Percentiles rank a stretch among this genome's conserved stretches.
Conservation (phyloP, 768 basidiomycete genomes). For the Dioszegia crocea region DNA sequence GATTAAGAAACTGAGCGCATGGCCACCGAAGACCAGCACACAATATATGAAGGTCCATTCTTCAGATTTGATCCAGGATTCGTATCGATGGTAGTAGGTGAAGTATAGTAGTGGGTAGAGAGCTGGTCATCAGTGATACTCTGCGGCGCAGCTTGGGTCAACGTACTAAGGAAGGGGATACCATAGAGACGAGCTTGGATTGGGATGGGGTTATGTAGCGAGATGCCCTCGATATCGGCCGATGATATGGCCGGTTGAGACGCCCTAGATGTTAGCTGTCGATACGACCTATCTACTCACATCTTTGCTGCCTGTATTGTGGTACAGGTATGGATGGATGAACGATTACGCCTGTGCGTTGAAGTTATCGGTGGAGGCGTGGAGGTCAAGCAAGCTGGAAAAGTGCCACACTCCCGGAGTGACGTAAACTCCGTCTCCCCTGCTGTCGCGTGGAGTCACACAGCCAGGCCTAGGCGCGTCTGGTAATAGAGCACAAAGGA, state of each 20-base stretch:
- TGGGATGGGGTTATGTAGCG: constrained; percentile 51
- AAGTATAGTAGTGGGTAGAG: constrained; percentile 57
- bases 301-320: neutral
- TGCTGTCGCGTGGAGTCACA: too few relatives aligned
- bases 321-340: neutral
- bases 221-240: constrained; percentile 48
- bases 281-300: neutral
- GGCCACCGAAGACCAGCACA: constrained; percentile 74
- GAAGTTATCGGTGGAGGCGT: neutral
- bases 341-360: too few relatives aligned
- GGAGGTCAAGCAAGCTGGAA: neutral
- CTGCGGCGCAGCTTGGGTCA: neutral
- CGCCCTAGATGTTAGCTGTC: constrained; percentile 3
- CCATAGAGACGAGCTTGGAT: constrained; percentile 47
- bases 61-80: constrained; percentile 83
- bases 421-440: too few relatives aligned
- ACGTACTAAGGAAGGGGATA: constrained; percentile 49
- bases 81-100: constrained; percentile 86
- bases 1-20: constrained; percentile 85
- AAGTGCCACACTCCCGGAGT: neutral
- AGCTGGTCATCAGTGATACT: constrained; percentile 13
- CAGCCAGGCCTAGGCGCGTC: too few relatives aligned
- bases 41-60: constrained; percentile 98
- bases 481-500: too few relatives aligned
- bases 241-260: constrained; percentile 40